Conservation (phyloP, 495 filamentous ascomycete genomes). For the Xylaria cubensis region DNA sequence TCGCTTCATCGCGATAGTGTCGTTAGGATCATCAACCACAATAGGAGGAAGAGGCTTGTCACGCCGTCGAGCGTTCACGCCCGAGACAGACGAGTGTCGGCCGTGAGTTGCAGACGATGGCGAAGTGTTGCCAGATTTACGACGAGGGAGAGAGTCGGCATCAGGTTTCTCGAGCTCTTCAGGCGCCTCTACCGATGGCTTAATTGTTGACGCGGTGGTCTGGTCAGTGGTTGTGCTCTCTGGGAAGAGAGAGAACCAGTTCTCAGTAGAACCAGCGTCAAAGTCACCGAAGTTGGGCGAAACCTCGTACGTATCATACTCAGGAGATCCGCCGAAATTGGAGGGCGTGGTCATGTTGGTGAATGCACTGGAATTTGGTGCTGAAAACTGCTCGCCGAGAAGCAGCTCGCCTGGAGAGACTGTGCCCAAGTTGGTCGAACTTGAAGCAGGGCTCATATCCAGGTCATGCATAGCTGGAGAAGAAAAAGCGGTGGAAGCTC, state of each 20-base stretch:
- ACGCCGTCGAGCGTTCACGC: slow-evolving; percentile 71
- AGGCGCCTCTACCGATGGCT: slow-evolving; percentile 51
- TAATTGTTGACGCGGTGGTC: slow-evolving; percentile 43
- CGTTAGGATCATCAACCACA: slow-evolving; percentile 72
- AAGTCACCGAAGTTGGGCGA: slow-evolving; percentile 72
- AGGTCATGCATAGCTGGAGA: slow-evolving; percentile 59
- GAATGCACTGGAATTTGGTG: slow-evolving; percentile 82
- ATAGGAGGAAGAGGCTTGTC: slow-evolving; percentile 85
- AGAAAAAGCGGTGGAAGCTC: slow-evolving; percentile 56
- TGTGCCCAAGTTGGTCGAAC: slow-evolving; percentile 64
- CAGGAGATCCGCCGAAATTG: slow-evolving; percentile 76
- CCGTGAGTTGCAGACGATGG: slow-evolving; percentile 47
- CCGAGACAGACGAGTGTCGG: slow-evolving; percentile 72
- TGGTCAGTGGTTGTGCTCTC: slow-evolving; percentile 37
- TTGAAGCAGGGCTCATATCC: slow-evolving; percentile 47
- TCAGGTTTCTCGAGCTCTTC: slow-evolving; percentile 49
- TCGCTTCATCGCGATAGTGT: slow-evolving; percentile 82
- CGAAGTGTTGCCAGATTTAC: slow-evolving; percentile 55
- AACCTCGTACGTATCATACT: slow-evolving; percentile 71
- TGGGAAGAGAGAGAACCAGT: slow-evolving; percentile 76
- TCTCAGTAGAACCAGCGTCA: slow-evolving; percentile 45
- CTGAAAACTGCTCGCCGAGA: slow-evolving; percentile 69
- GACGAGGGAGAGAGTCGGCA: slow-evolving; percentile 43
- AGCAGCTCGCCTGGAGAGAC: slow-evolving; percentile 88
- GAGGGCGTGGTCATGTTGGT: slow-evolving; percentile 86